These are phyloP conservation scores for Paecilomyces sp. DNA, from an alignment of 2,329 filamentous ascomycete species.

Conservation along the genomic window DNA sequence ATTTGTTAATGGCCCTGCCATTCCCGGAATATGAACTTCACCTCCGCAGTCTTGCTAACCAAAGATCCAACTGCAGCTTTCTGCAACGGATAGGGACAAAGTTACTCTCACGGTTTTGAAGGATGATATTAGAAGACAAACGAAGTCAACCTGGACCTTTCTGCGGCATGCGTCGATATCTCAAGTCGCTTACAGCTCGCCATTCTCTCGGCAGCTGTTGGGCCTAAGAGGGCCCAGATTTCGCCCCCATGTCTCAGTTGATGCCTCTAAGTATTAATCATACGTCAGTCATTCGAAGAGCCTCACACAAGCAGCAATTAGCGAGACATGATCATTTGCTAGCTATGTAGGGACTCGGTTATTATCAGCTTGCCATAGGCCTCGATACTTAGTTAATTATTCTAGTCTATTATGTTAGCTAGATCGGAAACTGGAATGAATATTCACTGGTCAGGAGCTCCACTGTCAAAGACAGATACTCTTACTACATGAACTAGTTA, in stretches of 20 bases:
- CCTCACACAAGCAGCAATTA: background rate
- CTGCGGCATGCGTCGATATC: background rate
- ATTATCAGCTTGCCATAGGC: background rate
- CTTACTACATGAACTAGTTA: background rate
- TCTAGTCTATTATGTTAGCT: background rate
- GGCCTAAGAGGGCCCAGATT: background rate
- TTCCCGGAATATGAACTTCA: background rate
- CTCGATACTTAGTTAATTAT: background rate
- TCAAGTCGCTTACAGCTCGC: background rate
- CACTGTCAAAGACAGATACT: background rate
- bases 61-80: background rate
- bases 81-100: background rate
- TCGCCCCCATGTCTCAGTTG: background rate
- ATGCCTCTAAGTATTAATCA: background rate
- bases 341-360: background rate
- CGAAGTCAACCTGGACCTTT: background rate
- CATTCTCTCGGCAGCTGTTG: background rate
- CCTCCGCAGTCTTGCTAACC: background rate
- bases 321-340: background rate
- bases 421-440: background rate
- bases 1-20: background rate
- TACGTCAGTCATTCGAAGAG: background rate
- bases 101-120: background rate
- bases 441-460: background rate
- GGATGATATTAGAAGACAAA: background rate